phyloP scores from a whole-genome alignment of 495 filamentous ascomycete species.

The Penicillium silybi region DNA sequence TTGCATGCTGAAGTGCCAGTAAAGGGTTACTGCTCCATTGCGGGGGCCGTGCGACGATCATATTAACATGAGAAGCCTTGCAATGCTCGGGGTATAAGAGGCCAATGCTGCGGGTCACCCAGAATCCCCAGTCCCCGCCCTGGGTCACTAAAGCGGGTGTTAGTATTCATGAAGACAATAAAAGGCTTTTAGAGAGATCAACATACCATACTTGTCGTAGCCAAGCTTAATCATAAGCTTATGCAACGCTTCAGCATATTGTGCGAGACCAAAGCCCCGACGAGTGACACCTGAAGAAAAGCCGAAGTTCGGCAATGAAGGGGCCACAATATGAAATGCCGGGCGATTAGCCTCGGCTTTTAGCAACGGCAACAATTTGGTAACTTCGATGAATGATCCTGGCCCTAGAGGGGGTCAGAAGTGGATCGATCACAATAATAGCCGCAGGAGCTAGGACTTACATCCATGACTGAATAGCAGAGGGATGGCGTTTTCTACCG shows the following conservation, averaged over 20 bases:
- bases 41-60: slow-evolving; percentile 40
- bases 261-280: slow-evolving; percentile 50
- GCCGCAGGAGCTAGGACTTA: slow-evolving; percentile 3
- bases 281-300: slow-evolving; percentile 37
- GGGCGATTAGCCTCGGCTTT: slow-evolving; percentile 20
- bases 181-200: too few species aligned
- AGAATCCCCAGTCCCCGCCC: slow-evolving; percentile 66
- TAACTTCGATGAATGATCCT: slow-evolving; percentile 38
- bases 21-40: slow-evolving; percentile 15
- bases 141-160: slow-evolving; percentile 43
- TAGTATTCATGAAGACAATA: neutral
- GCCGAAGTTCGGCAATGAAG: slow-evolving; percentile 40
- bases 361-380: slow-evolving; percentile 31
- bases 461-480: slow-evolving; percentile 47
- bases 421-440: neutral
- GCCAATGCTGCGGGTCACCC: slow-evolving; percentile 56
- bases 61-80: slow-evolving; percentile 63
- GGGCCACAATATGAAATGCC: slow-evolving; percentile 43
- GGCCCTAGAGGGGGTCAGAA: slow-evolving; percentile 20
- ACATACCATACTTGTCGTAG: slow-evolving; percentile 58
- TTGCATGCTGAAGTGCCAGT: slow-evolving; percentile 20
- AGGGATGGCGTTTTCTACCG: slow-evolving; percentile 32
- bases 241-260: slow-evolving; percentile 61
- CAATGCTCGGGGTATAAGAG: slow-evolving; percentile 52
- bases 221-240: slow-evolving; percentile 64